Evolutionary conservation across 495 filamentous ascomycete species (phyloP).

Genomic region (Thozetella sp.): DNA sequence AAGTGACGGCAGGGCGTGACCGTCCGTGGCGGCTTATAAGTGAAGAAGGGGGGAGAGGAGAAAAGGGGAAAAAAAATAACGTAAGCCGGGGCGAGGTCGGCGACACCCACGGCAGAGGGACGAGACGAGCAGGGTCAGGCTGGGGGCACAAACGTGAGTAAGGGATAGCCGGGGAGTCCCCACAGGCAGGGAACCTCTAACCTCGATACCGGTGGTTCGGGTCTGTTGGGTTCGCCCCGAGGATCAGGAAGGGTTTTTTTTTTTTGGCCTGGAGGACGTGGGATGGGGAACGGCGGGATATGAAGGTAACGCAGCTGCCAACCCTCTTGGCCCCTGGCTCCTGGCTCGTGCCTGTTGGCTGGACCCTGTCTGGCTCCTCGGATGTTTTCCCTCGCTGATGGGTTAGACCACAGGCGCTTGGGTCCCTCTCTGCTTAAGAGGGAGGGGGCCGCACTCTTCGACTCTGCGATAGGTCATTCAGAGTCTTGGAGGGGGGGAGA

Average conservation of each 20-base stretch:
- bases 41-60: too few relatives aligned
- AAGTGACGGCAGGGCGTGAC: too few relatives aligned
- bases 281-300: neutral
- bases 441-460: neutral
- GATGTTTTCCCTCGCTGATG: neutral
- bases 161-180: too few relatives aligned
- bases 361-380: neutral
- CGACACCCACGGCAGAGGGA: too few relatives aligned
- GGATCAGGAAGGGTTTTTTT: neutral
- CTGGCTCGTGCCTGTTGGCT: neutral
- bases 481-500: neutral
- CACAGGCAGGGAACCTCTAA: neutral
- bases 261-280: too few relatives aligned
- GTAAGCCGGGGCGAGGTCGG: too few relatives aligned
- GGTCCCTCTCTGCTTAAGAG: neutral
- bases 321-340: neutral
- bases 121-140: neutral
- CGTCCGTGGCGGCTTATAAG: too few relatives aligned
- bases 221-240: neutral
- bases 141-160: too few relatives aligned
- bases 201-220: constrained; percentile 1
- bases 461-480: neutral
- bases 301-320: too few relatives aligned
- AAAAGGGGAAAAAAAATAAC: too few relatives aligned
- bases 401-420: neutral